Conservation (phyloP, 163 green algal genomes). For the Chloromonas sp. region DNA sequence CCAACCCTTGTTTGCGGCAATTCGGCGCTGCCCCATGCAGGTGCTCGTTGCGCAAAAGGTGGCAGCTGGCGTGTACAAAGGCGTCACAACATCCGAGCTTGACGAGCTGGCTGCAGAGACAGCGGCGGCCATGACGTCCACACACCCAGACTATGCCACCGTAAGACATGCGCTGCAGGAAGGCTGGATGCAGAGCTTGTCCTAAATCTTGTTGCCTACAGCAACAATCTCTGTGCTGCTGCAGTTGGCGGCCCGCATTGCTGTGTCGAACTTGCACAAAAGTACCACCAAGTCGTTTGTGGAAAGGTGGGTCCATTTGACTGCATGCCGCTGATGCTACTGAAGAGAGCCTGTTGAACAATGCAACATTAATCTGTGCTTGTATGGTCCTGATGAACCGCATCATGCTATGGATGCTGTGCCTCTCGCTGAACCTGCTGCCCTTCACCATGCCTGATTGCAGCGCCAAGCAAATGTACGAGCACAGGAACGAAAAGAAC, state of each 20-base stretch:
- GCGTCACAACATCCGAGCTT: slow-evolving; percentile 95
- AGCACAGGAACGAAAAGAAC: slow-evolving; percentile 92
- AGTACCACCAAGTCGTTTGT: slow-evolving; percentile 97
- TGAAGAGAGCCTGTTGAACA: too few species aligned
- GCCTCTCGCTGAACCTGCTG: too few species aligned
- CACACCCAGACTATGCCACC: slow-evolving; percentile 95
- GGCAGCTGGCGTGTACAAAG: slow-evolving; percentile 89
- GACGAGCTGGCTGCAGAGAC: slow-evolving; percentile 98
- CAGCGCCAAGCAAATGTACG: slow-evolving; percentile 90
- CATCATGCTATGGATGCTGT: too few species aligned
- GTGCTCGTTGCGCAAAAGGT: slow-evolving; percentile 96
- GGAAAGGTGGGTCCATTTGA: slow-evolving; percentile 74
- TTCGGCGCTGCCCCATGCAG: slow-evolving; percentile 31
- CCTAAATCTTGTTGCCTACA: neutral
- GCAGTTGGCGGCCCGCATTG: slow-evolving; percentile 96
- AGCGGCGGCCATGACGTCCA: slow-evolving; percentile 92
- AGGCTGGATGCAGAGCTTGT: neutral
- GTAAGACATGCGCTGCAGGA: slow-evolving; percentile 33
- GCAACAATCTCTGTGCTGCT: neutral
- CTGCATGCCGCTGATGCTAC: too few species aligned
- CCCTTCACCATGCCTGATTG: neutral
- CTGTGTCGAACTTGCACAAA: slow-evolving; percentile 99
- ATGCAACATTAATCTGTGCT: too few species aligned
- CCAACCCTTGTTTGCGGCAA: neutral
- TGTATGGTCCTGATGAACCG: too few species aligned